Conservation (phyloP, 2,329 filamentous ascomycete species). For the Colletotrichum tropicicola region DNA sequence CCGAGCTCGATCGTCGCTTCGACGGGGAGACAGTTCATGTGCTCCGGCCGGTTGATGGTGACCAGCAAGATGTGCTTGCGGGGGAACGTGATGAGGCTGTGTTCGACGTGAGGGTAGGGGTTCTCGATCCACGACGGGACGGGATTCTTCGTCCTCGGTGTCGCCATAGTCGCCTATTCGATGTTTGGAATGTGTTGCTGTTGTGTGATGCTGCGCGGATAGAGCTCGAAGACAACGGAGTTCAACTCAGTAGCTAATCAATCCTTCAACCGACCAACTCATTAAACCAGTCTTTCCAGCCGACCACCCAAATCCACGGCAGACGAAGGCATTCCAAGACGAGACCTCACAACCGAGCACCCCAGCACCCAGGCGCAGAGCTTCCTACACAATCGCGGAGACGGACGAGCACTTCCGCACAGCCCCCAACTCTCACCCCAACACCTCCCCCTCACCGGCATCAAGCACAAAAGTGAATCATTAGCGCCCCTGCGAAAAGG, state of each 20-base stretch:
- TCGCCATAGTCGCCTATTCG: constrained; percentile 30
- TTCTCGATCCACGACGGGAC: constrained; percentile 44
- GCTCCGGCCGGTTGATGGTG: constrained; percentile 52
- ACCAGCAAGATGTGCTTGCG: constrained; percentile 50
- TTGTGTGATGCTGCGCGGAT: no score
- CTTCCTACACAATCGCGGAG: not conserved
- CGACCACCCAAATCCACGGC: not conserved
- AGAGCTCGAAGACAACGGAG: no score
- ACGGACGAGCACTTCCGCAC: not conserved
- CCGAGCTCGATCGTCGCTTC: constrained; percentile 48
- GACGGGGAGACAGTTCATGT: constrained; percentile 51
- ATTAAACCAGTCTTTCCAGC: not conserved
- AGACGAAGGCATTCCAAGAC: not conserved
- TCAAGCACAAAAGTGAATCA: not conserved
- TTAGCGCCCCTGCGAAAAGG: not conserved
- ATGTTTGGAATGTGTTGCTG: not conserved
- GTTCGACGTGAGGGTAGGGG: constrained; percentile 40
- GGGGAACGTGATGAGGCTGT: constrained; percentile 49
- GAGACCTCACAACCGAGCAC: not conserved
- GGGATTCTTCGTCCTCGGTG: constrained; percentile 35
- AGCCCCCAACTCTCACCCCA: not conserved
- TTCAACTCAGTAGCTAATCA: not conserved
- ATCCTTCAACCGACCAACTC: not conserved
- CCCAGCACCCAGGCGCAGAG: not conserved
- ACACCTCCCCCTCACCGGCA: not conserved